phyloP scores from a whole-genome alignment of 2,329 filamentous ascomycete genomes.

The Nothopassalora personata region DNA sequence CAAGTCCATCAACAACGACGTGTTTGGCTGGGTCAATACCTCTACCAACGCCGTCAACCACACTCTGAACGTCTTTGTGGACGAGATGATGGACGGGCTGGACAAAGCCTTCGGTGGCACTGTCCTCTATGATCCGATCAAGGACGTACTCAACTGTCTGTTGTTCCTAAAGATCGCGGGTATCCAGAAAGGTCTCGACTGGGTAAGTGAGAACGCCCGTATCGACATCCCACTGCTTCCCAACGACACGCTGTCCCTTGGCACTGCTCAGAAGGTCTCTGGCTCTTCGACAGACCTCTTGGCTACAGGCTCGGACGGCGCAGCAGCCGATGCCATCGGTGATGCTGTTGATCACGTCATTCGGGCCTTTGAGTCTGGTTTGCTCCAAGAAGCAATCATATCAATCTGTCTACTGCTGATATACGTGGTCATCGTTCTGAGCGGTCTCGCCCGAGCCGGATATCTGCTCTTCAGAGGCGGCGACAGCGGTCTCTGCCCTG shows the following conservation, averaged over 20 bases:
- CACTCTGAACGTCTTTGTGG: slow-evolving; percentile 76
- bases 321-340: slow-evolving; percentile 75
- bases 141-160: slow-evolving; percentile 78
- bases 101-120: slow-evolving; percentile 77
- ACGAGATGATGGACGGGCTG: slow-evolving; percentile 68
- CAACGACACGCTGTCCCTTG: slow-evolving; percentile 76
- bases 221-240: slow-evolving; percentile 72
- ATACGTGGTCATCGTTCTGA: slow-evolving; percentile 71
- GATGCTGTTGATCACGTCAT: slow-evolving; percentile 67
- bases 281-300: slow-evolving; percentile 65
- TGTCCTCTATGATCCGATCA: slow-evolving; percentile 69
- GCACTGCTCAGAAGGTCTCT: slow-evolving; percentile 56
- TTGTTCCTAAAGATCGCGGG: slow-evolving; percentile 78
- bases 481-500: slow-evolving; percentile 18
- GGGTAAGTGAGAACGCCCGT: slow-evolving; percentile 83
- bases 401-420: slow-evolving; percentile 67
- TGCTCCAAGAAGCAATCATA: slow-evolving; percentile 75
- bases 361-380: slow-evolving; percentile 58
- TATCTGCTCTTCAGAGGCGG: slow-evolving; percentile 54
- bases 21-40: slow-evolving; percentile 82
- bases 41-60: slow-evolving; percentile 77
- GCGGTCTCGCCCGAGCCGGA: slow-evolving; percentile 64
- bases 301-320: slow-evolving; percentile 61
- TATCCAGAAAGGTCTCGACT: slow-evolving; percentile 84
- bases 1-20: slow-evolving; percentile 70